Evolutionary conservation across 371 early-diverging fungal species (phyloP), one percentile per base, ranked within the genome.

Genomic region (Lichtheimia hyalospora): DNA sequence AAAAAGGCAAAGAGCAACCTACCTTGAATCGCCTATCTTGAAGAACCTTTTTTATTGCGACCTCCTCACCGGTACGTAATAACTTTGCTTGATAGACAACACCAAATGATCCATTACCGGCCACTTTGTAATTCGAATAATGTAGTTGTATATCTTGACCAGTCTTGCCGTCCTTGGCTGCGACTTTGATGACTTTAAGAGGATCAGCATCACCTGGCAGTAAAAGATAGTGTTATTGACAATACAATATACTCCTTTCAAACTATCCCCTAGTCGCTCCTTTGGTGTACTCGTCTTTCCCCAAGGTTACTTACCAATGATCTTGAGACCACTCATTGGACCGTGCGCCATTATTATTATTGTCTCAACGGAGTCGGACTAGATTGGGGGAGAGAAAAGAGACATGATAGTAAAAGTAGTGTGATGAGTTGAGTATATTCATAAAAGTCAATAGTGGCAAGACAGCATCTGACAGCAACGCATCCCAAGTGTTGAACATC

Each of bases 21-120:
- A 89, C 92, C 88, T 96, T 96, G 86, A 95, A 96, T 44, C 97
- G 84, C 74, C 88, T 90, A 74, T 97, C 97, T 82, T 96, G 97
- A 40, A 94, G 73, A 7, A 97, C 97, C 73, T 94, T 95, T 76
- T 97, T 97, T 59, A 97, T 93, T 54, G 97, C 97, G n/a, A 87
- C 88, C 34, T 84, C 84, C 65, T 95, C 93, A 52, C 87, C 85
- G 27, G 86, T 82, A 52, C 88, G 84, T 40, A 91, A 74, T 28
- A 95, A 75, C 69, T 91, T 89, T 39, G 95, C 97, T 78, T 94
- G 95, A 71, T 91, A 95, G 18, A 97, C 97, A 16, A 96, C 96
- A 49, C 97, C 97, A 70, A 97, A 97, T 27, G 95, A 93, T 20
- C 97, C 97, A 69, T 95, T 95, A 52, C 97, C 97, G 43, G 95